Evolutionary conservation across 139 green algal species (phyloP), one percentile per base, ranked within the genome.

Genomic region (Tetradesmus obliquus): DNA sequence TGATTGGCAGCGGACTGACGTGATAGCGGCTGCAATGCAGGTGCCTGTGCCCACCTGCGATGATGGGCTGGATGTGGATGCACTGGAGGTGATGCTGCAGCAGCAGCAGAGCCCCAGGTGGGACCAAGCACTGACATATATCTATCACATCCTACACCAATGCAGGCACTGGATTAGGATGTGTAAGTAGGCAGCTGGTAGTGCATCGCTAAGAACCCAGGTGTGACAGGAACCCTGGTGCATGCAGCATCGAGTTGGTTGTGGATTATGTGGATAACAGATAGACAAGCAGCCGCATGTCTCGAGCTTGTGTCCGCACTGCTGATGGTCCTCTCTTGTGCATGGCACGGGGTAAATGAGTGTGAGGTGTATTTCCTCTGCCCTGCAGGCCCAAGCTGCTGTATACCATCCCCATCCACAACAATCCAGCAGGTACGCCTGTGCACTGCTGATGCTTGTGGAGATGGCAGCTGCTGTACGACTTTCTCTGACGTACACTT

Each of bases 361-460:
- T 10, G 3, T 71, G 60, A 71, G 2, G 60, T 15, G 60, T 74
- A 17, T 76, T 17, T 13, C 1, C 66, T 76, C 88, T 91, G 55
- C 3, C 32, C 1, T 86, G 79, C 92, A 94, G 92, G 53, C 92
- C 92, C 15, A 88, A 88, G 1, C 83, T 95, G 32, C 55, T 95
- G n/a, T 95, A 95, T 79, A 95, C 88, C n/a, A 91, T 95, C 24
- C 94, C 94, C 20, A 85, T 95, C 0, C 88, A 95, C 92, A 94
- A 94, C 91, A 95, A 95, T 88, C 94, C 94, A 1, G 12, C 76
- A 66, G 88, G 88, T 20, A 80, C 20, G 55, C 92, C 91, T 24
- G 32, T 45, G 17, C 66, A 24, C 66, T n/a, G 66, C 66, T 76
- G 20, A 76, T 93, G n/a, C 58, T 71, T 0, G n/a, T 76, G 2